These are phyloP conservation scores for Diplodia scrobiculata DNA, from an alignment of 2,329 filamentous ascomycete genomes.

Conservation along the genomic window DNA sequence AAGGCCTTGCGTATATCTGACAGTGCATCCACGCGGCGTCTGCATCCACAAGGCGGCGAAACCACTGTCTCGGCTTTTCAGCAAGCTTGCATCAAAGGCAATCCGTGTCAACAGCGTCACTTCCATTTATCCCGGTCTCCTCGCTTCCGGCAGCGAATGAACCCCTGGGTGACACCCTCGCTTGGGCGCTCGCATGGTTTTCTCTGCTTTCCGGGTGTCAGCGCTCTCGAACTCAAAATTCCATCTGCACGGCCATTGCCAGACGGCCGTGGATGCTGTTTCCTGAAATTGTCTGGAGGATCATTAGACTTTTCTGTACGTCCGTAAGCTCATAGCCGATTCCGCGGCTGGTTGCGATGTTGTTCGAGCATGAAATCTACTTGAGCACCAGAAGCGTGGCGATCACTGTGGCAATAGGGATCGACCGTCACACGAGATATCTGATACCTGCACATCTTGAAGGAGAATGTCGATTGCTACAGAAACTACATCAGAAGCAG, in stretches of 20 bases:
- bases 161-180: neutral
- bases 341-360: neutral
- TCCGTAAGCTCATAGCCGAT: neutral
- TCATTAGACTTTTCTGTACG: neutral
- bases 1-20: slow-evolving; percentile 1
- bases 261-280: neutral
- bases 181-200: slow-evolving; percentile 3
- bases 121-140: neutral
- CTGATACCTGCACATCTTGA: neutral
- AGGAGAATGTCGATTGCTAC: neutral
- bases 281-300: neutral
- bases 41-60: slow-evolving; percentile 2
- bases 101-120: neutral
- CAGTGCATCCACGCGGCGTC: slow-evolving; percentile 6
- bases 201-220: slow-evolving; percentile 1
- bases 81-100: neutral
- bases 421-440: neutral
- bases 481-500: neutral
- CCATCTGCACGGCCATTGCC: neutral
- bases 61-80: slow-evolving; percentile 13
- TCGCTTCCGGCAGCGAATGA: slow-evolving; percentile 1
- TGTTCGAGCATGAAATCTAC: neutral
- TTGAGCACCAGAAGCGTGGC: neutral
- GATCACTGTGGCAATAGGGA: neutral
- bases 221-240: slow-evolving; percentile 7